A percentile compares a stretch with the other conserved stretches of the same genome.
These are phyloP conservation scores for Claviceps paspali DNA, from an alignment of 2,329 filamentous ascomycete species.

Conservation along the genomic window DNA sequence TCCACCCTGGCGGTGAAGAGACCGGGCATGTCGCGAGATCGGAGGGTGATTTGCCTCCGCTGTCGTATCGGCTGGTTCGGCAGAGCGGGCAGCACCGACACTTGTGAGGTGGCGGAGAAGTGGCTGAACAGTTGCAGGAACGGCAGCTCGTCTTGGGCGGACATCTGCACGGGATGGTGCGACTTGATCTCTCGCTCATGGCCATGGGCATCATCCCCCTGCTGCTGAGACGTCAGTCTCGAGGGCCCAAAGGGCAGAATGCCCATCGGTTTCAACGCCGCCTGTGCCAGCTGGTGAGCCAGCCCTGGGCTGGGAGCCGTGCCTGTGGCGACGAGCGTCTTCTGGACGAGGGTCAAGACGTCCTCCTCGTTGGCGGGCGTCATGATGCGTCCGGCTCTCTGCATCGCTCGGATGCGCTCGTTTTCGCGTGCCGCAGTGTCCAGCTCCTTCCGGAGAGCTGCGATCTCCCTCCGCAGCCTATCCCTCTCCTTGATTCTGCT, in stretches of 20 bases:
- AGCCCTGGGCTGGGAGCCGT: constrained; percentile 12
- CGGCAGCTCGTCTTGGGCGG: constrained; percentile 47
- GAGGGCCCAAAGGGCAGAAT: constrained; percentile 35
- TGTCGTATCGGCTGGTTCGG: constrained; percentile 27
- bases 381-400: constrained; percentile 23
- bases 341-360: constrained; percentile 25
- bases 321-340: constrained; percentile 23
- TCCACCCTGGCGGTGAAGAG: constrained; percentile 43
- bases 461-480: constrained; percentile 38
- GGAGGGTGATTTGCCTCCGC: constrained; percentile 39
- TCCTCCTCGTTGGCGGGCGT: constrained; percentile 20
- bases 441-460: constrained; percentile 43
- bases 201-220: constrained; percentile 12
- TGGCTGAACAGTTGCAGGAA: constrained; percentile 60
- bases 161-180: constrained; percentile 49
- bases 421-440: constrained; percentile 41
- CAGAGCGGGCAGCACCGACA: constrained; percentile 27
- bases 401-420: constrained; percentile 30
- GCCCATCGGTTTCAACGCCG: constrained; percentile 33
- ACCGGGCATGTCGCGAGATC: constrained; percentile 25
- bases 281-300: constrained; percentile 29
- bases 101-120: constrained; percentile 42
- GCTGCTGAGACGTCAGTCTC: constrained; percentile 10
- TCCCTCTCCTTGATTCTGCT: constrained; percentile 38
- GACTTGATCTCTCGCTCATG: constrained; percentile 33